These are phyloP conservation scores for Microdochium bolleyi DNA, from an alignment of 2,329 filamentous ascomycete species.

Conservation along the genomic window DNA sequence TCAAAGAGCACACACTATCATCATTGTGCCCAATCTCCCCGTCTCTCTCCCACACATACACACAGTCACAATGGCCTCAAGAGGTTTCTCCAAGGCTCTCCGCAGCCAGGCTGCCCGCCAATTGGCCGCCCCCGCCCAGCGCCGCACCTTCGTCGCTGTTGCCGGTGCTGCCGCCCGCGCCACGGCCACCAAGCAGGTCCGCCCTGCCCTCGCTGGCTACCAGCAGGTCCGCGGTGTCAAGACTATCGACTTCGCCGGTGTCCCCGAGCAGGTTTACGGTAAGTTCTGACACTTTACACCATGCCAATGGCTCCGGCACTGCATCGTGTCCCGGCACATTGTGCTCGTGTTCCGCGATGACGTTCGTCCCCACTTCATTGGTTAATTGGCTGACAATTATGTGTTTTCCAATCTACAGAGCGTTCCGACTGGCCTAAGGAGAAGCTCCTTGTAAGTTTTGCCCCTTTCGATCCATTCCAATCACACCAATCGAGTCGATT, in stretches of 20 bases:
- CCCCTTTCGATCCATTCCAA: not conserved
- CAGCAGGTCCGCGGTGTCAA: slow-evolving; percentile 82
- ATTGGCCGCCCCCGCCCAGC: slow-evolving; percentile 49
- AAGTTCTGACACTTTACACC: slow-evolving; percentile 20
- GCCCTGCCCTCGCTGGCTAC: slow-evolving; percentile 36
- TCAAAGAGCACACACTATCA: not conserved
- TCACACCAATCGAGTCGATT: slow-evolving; percentile 2
- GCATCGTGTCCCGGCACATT: no score
- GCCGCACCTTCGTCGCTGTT: slow-evolving; percentile 56
- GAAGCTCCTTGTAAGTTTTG: slow-evolving; percentile 78
- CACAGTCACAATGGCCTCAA: slow-evolving; percentile 63
- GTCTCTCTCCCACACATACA: slow-evolving; percentile 10
- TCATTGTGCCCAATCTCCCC: slow-evolving; percentile 6
- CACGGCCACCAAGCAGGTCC: slow-evolving; percentile 37
- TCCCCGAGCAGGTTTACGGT: slow-evolving; percentile 94
- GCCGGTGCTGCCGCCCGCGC: slow-evolving; percentile 48
- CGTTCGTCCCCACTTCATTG: not conserved
- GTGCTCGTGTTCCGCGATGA: no score
- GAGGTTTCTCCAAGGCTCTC: slow-evolving; percentile 62
- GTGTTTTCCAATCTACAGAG: slow-evolving; percentile 47
- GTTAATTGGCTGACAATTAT: slow-evolving; percentile 5
- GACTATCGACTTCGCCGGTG: slow-evolving; percentile 97
- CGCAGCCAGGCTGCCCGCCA: slow-evolving; percentile 57
- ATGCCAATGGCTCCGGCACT: not conserved
- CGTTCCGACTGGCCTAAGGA: slow-evolving; percentile 97